Evolutionary conservation across 352 stramenopile genomes (phyloP).

Genomic region (Pythium dissotocum): DNA sequence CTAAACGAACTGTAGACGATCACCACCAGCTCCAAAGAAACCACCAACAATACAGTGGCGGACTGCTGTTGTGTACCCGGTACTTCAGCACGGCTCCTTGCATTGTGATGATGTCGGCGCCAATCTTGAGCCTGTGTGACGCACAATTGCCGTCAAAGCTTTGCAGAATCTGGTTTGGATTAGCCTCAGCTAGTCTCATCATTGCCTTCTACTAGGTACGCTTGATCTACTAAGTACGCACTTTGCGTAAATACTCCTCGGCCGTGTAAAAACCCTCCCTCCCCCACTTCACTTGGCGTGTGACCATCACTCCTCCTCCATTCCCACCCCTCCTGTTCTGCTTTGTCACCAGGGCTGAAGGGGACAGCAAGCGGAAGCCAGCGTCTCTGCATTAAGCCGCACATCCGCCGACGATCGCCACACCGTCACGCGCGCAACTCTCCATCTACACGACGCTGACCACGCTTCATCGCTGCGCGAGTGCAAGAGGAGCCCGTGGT

Average conservation of each 20-base stretch:
- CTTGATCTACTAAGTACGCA: background rate
- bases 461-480: background rate
- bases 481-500: background rate
- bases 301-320: conserved; percentile 19
- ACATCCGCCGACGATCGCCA: background rate
- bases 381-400: background rate
- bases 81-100: too few species aligned
- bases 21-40: too few species aligned
- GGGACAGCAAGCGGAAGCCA: background rate
- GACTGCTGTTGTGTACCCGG: too few species aligned
- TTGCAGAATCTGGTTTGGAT: background rate
- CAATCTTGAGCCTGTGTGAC: too few species aligned
- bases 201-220: background rate
- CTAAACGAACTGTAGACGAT: background rate
- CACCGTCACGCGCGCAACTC: background rate
- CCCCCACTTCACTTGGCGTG: background rate
- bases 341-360: conserved; percentile 1
- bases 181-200: background rate
- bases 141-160: too few species aligned
- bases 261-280: conserved; percentile 11
- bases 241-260: background rate
- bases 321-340: background rate
- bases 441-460: background rate
- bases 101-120: too few species aligned
- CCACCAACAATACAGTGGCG: too few species aligned